phyloP scores from a whole-genome alignment of 306 rosid species.

The Arachis stenosperma region DNA sequence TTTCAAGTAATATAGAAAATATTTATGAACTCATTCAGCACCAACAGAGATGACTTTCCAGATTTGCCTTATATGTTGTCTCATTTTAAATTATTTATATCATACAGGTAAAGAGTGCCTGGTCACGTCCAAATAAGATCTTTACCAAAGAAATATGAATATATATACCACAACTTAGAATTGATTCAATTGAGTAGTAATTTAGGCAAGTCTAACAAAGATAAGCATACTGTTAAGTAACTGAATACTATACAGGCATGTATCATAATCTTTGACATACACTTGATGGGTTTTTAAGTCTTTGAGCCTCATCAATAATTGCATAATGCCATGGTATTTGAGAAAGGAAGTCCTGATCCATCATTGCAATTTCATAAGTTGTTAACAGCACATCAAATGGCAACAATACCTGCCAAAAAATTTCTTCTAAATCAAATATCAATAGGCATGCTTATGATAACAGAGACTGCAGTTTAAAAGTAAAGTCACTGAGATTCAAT shows the following conservation, averaged over 20 bases:
- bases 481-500: conserved; percentile 11
- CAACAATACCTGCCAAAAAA: conserved; percentile 59
- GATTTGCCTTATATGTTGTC: conserved; percentile 13
- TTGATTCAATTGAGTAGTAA: neutral
- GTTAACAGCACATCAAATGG: conserved; percentile 92
- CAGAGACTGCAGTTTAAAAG: conserved; percentile 18
- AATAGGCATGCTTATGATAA: conserved; percentile 20
- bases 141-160: conserved; percentile 8
- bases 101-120: conserved; percentile 23
- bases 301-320: conserved; percentile 93
- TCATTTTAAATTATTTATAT: conserved; percentile 1
- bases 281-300: conserved; percentile 92
- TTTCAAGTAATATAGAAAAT: neutral
- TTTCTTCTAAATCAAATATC: conserved; percentile 31
- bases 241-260: conserved; percentile 21
- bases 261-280: conserved; percentile 56
- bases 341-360: conserved; percentile 93
- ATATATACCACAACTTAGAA: conserved; percentile 19
- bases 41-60: neutral
- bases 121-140: conserved; percentile 4
- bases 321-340: conserved; percentile 94
- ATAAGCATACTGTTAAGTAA: conserved; percentile 1
- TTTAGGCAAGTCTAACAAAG: conserved; percentile 9
- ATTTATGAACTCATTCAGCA: neutral
- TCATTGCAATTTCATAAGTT: conserved; percentile 81